Base-by-base conservation (phyloP, 495 filamentous ascomycete genomes). In the Aspergillus funiculosus region DNA sequence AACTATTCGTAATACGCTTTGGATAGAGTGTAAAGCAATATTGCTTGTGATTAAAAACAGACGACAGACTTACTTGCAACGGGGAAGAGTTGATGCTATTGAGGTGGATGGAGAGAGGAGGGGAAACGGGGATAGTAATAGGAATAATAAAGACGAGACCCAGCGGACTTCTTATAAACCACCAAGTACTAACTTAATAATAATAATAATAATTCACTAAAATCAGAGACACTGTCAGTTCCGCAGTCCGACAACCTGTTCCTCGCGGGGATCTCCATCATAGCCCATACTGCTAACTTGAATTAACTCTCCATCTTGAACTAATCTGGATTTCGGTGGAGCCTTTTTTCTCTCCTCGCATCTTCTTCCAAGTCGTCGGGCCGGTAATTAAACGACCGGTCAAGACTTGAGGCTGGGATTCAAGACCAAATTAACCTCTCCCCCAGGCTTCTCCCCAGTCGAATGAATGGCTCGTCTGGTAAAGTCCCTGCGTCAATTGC, bases 401-500 rank as follows among this genome's bases (percentile, higher is more conserved):
- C n/a, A n/a, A n/a, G n/a, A n/a, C n/a, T n/a, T n/a, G n/a, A n/a
- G n/a, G n/a, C n/a, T n/a, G n/a, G n/a, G n/a, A n/a, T n/a, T n/a
- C n/a, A n/a, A n/a, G n/a, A n/a, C n/a, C 15, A 18, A 21, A 27
- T 19, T 31, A 6, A 6, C 28, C 17, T 19, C 13, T 13, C 38
- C 35, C 28, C 2, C 18, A n/a, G n/a, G n/a, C n/a, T n/a, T n/a
- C n/a, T n/a, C n/a, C n/a, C n/a, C n/a, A n/a, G n/a, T 40, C 37
- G 17, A 45, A 58, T 36, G 40, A 43, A 72, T 72, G 69, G 61
- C 63, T 59, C 67, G 69, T 51, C 19, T 71, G 29, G 51, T 69
- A 13, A 62, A 62, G 21, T 60, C 61, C 7, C 34, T 70, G n/a
- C 63, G 62, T 26, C 61, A 58, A 41, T 39, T 66, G 42, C 34